Evolutionary conservation across 768 basidiomycete genomes (phyloP).

Genomic region (Pholiota molesta): DNA sequence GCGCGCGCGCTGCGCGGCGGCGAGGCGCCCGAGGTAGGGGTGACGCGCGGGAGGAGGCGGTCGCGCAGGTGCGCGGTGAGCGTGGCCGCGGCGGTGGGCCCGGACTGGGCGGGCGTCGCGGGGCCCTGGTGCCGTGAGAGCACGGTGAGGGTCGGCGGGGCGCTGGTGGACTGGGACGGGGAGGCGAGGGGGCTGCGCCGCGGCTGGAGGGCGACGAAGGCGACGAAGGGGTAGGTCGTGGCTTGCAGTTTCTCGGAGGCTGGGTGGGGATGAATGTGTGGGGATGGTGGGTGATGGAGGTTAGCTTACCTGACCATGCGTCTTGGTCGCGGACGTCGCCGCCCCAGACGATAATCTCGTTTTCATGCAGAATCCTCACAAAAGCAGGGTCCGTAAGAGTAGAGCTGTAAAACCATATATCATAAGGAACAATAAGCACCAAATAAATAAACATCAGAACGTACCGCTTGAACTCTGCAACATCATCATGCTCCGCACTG

Average conservation of each 20-base stretch:
- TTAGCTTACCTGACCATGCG: conserved; percentile 63
- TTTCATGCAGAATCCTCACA: conserved; percentile 67
- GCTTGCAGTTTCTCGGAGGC: conserved; percentile 76
- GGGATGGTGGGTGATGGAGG: not conserved
- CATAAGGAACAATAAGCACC: not conserved
- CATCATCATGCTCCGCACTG: conserved; percentile 90
- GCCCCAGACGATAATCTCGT: conserved; percentile 87
- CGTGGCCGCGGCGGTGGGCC: conserved; percentile 62
- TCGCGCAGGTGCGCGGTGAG: conserved; percentile 69
- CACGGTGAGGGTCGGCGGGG: conserved; percentile 65
- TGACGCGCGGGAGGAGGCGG: conserved; percentile 80
- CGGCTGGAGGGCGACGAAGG: conserved; percentile 88
- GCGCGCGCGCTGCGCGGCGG: conserved; percentile 48
- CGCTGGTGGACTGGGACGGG: conserved; percentile 10
- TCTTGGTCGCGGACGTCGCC: conserved; percentile 87
- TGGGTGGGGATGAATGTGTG: conserved; percentile 13
- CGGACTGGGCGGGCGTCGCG: conserved; percentile 34
- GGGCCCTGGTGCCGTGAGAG: conserved; percentile 86
- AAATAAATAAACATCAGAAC: conserved; percentile 23
- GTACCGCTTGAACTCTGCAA: conserved; percentile 82
- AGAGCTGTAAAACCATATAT: conserved; percentile 41
- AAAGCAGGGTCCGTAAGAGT: conserved; percentile 78
- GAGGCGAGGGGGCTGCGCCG: conserved; percentile 39
- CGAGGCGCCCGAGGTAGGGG: conserved; percentile 73
- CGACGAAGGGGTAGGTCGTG: conserved; percentile 92